Percentiles rank a stretch among this genome's conserved stretches.
Evolutionary conservation across 176 grass and related monocot species (phyloP).

Genomic region (Phoenix dactylifera): DNA sequence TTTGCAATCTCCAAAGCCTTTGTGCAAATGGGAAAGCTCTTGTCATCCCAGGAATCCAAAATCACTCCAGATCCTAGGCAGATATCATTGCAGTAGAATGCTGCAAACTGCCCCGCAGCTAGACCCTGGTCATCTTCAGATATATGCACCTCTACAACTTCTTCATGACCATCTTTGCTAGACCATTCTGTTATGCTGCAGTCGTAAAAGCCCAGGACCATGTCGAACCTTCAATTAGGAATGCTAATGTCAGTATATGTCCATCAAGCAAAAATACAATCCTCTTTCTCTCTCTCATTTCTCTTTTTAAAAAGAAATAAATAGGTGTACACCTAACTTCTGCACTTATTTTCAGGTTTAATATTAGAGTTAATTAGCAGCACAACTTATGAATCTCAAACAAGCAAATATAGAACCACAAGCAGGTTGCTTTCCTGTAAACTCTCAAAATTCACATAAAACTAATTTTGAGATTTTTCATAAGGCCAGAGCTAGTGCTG

Average conservation of each 20-base stretch:
- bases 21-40: constrained; percentile 62
- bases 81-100: constrained; percentile 44
- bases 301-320: too few species aligned
- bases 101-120: constrained; percentile 82
- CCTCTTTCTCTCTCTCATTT: not conserved
- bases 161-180: constrained; percentile 25
- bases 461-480: too few species aligned
- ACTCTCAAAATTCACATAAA: too few species aligned
- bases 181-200: constrained; percentile 35
- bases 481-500: too few species aligned
- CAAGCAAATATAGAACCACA: too few species aligned
- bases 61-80: constrained; percentile 87
- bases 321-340: too few species aligned
- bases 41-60: constrained; percentile 55
- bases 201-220: constrained; percentile 71
- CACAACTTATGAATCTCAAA: too few species aligned
- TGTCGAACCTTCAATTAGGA: constrained; percentile 48
- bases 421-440: too few species aligned
- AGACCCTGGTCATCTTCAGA: constrained; percentile 87
- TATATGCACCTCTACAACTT: constrained; percentile 44
- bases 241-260: too few species aligned
- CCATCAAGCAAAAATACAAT: too few species aligned
- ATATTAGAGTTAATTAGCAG: too few species aligned
- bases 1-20: constrained; percentile 59
- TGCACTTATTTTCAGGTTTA: too few species aligned